These are phyloP conservation scores for Durio zibethinus DNA, from an alignment of 345 rosid genomes.

Conservation along the genomic window DNA sequence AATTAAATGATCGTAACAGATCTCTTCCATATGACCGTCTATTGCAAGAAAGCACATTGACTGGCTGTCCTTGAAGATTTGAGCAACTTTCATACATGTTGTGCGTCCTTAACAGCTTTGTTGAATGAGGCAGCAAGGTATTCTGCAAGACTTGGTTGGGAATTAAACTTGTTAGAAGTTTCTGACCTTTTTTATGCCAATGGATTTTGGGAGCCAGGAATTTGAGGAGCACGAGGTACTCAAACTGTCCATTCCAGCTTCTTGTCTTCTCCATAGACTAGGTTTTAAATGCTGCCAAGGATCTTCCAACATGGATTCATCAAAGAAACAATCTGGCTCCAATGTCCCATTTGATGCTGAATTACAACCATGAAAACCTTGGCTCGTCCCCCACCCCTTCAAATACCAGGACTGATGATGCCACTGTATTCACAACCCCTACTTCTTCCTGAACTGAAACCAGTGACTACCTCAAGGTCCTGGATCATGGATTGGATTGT, in stretches of 20 bases:
- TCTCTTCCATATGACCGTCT: background rate
- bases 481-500: constrained; percentile 20
- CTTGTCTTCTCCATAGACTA: constrained; percentile 48
- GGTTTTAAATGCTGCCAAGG: constrained; percentile 75
- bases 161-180: constrained; percentile 36
- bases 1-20: background rate
- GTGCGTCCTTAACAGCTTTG: constrained; percentile 41
- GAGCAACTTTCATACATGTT: constrained; percentile 25
- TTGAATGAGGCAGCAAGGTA: constrained; percentile 77
- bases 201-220: constrained; percentile 67
- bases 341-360: constrained; percentile 19
- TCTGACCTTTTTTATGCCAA: constrained; percentile 47
- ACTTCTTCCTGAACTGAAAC: constrained; percentile 45
- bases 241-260: constrained; percentile 24
- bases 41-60: background rate
- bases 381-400: constrained; percentile 46
- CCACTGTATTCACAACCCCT: constrained; percentile 38
- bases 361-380: constrained; percentile 27
- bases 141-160: constrained; percentile 70
- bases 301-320: constrained; percentile 73
- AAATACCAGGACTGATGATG: constrained; percentile 28
- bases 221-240: constrained; percentile 30
- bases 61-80: background rate
- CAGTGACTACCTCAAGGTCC: constrained; percentile 32
- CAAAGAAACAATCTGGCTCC: constrained; percentile 47